Evolutionary conservation across 2,329 filamentous ascomycete genomes (phyloP).

Genomic region (Penicillium sp.): DNA sequence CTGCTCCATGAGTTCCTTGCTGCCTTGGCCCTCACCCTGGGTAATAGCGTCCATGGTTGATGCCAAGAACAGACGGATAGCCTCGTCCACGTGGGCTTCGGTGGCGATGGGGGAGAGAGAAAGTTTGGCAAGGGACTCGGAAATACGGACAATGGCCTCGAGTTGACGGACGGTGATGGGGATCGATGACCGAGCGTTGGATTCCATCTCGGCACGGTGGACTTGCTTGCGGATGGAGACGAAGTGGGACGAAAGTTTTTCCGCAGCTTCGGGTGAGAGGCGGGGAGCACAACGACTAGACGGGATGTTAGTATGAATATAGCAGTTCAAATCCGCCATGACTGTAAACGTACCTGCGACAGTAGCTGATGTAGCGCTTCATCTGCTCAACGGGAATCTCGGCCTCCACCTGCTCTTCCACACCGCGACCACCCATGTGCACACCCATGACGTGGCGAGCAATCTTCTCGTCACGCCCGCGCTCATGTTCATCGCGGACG

Average conservation of each 20-base stretch:
- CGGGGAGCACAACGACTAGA: slow-evolving; percentile 82
- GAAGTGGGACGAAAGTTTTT: slow-evolving; percentile 95
- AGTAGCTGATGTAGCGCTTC: slow-evolving; percentile 96
- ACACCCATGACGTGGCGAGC: slow-evolving; percentile 97
- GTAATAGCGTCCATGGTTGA: slow-evolving; percentile 98
- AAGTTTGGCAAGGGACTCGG: slow-evolving; percentile 90
- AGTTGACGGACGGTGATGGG: slow-evolving; percentile 97
- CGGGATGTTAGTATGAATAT: slow-evolving; percentile 13
- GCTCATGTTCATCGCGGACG: slow-evolving; percentile 89
- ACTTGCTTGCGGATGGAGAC: slow-evolving; percentile 94
- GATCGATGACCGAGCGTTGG: slow-evolving; percentile 86
- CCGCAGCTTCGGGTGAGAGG: slow-evolving; percentile 83
- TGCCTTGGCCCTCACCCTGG: slow-evolving; percentile 78
- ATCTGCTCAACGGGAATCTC: slow-evolving; percentile 96
- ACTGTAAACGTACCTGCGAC: slow-evolving; percentile 69
- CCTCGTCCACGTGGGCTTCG: slow-evolving; percentile 92
- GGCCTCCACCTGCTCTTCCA: slow-evolving; percentile 77
- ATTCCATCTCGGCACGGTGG: slow-evolving; percentile 82
- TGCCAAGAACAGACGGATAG: slow-evolving; percentile 92
- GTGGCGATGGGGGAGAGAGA: slow-evolving; percentile 81
- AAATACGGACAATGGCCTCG: slow-evolving; percentile 95
- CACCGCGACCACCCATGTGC: slow-evolving; percentile 83
- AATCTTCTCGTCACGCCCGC: slow-evolving; percentile 85
- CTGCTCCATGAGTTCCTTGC: slow-evolving; percentile 87
- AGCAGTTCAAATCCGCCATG: neutral